These are phyloP conservation scores for Suhomyces sp. DNA, from an alignment of 805 yeast species.

Conservation along the genomic window DNA sequence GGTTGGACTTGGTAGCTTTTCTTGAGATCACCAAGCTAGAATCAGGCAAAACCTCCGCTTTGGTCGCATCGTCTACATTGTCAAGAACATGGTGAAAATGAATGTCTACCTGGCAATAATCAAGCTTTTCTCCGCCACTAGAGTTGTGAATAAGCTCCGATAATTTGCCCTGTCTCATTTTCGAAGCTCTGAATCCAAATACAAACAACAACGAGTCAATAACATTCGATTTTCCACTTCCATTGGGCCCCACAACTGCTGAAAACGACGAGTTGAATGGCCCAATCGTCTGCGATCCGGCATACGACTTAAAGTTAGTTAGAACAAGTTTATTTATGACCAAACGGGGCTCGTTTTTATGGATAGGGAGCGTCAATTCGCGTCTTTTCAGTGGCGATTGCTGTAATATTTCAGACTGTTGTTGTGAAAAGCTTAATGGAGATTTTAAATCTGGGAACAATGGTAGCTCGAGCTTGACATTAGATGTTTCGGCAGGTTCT, in stretches of 20 bases:
- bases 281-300: conserved; percentile 89
- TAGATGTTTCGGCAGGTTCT: background rate
- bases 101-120: conserved; percentile 86
- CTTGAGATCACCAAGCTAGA: conserved; percentile 72
- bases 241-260: conserved; percentile 98
- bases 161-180: conserved; percentile 95
- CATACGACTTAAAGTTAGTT: conserved; percentile 90
- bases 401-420: conserved; percentile 21
- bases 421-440: conserved; percentile 27
- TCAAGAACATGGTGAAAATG: conserved; percentile 79
- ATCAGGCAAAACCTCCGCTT: conserved; percentile 39
- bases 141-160: conserved; percentile 92
- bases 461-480: background rate
- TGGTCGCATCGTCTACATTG: conserved; percentile 33
- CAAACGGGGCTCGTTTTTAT: conserved; percentile 49
- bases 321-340: conserved; percentile 74
- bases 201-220: conserved; percentile 95
- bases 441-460: conserved; percentile 1
- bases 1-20: conserved; percentile 70
- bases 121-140: conserved; percentile 53
- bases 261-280: conserved; percentile 93
- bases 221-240: conserved; percentile 96
- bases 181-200: conserved; percentile 93
- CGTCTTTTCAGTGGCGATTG: conserved; percentile 31
- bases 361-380: conserved; percentile 13